Evolutionary conservation across 2,329 filamentous ascomycete genomes (phyloP).

Genomic region (Trichoderma breve): DNA sequence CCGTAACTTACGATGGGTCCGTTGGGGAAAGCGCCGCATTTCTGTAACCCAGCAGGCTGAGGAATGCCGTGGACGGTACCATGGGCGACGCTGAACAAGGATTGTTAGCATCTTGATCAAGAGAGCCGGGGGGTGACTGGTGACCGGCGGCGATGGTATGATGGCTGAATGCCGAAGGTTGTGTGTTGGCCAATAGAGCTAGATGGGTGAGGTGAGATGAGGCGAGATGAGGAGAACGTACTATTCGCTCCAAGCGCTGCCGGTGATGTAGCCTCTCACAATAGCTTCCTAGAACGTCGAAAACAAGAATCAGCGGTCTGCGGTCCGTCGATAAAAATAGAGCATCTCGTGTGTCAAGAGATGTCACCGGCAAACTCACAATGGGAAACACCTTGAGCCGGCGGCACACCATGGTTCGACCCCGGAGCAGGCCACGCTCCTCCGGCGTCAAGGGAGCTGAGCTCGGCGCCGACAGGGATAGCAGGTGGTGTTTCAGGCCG

Average conservation of each 20-base stretch:
- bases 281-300: conserved; percentile 1
- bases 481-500: conserved; percentile 51
- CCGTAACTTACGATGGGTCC: conserved; percentile 45
- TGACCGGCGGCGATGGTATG: background rate
- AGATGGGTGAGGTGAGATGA: background rate
- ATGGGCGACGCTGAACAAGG: conserved; percentile 36
- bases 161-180: background rate
- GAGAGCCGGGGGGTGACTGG: background rate
- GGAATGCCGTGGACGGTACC: conserved; percentile 73
- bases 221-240: background rate
- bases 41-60: conserved; percentile 64
- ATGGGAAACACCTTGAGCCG: conserved; percentile 27
- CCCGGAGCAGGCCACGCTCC: conserved; percentile 53
- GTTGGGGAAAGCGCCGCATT: conserved; percentile 67
- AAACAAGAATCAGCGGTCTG: background rate
- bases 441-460: conserved; percentile 34
- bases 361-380: conserved; percentile 35
- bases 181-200: background rate
- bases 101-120: conserved; percentile 47
- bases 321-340: background rate
- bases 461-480: conserved; percentile 44
- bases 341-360: background rate
- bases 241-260: conserved; percentile 73
- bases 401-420: conserved; percentile 64
- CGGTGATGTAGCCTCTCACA: conserved; percentile 84